Conservation (phyloP, 805 yeast genomes). For the Yarrowia divulgata region DNA sequence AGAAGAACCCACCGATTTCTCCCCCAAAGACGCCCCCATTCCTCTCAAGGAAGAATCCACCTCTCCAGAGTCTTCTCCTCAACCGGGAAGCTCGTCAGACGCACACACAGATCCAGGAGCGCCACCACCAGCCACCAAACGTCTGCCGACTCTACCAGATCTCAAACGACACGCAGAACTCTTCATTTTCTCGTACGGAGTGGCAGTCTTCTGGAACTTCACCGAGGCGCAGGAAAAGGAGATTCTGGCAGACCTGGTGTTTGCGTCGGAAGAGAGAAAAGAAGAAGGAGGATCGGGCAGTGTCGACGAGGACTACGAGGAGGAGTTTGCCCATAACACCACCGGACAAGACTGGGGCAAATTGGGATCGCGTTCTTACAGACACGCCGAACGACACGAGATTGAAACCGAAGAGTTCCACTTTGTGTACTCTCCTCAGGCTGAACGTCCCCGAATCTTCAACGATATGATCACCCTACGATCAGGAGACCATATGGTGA, state of each 20-base stretch:
- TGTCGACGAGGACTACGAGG: slow-evolving; percentile 31
- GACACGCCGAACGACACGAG: slow-evolving; percentile 81
- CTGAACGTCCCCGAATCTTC: slow-evolving; percentile 60
- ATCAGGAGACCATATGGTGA: slow-evolving; percentile 90
- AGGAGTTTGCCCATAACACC: slow-evolving; percentile 20
- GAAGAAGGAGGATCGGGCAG: slow-evolving; percentile 16
- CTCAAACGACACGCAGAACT: slow-evolving; percentile 72
- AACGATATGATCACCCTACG: slow-evolving; percentile 93
- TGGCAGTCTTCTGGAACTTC: slow-evolving; percentile 98
- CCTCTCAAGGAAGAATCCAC: slow-evolving; percentile 10
- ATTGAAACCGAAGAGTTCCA: slow-evolving; percentile 91
- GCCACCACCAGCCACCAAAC: slow-evolving; percentile 3
- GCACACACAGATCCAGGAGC: background rate
- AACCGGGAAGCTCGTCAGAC: background rate
- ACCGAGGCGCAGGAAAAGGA: slow-evolving; percentile 92
- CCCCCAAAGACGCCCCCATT: slow-evolving; percentile 31
- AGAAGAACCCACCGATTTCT: slow-evolving; percentile 31
- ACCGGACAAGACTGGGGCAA: slow-evolving; percentile 39
- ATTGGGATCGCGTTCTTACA: slow-evolving; percentile 58
- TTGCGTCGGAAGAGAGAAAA: slow-evolving; percentile 53
- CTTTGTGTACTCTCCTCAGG: slow-evolving; percentile 65
- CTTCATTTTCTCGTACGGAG: slow-evolving; percentile 90
- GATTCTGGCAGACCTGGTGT: slow-evolving; percentile 87
- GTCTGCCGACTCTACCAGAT: slow-evolving; percentile 44
- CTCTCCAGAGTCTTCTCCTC: background rate